Evolutionary conservation across 257 asterid genomes (phyloP).

Genomic region (Salvia rosmarinus): DNA sequence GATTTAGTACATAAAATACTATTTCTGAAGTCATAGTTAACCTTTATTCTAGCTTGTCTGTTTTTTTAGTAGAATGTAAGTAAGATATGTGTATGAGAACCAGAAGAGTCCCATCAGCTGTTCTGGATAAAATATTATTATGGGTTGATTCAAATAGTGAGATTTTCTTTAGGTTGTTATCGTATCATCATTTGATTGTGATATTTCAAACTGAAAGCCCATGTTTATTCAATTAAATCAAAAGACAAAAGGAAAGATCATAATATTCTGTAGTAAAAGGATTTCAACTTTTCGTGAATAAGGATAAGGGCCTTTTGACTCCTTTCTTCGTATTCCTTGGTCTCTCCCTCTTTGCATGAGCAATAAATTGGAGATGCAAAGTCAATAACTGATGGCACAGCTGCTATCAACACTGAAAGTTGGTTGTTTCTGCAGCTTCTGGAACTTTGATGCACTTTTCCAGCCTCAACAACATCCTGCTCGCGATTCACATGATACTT

Average conservation of each 20-base stretch:
- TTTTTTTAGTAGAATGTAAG: constrained; percentile 7
- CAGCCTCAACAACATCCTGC: constrained; percentile 99
- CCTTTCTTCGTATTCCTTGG: not conserved
- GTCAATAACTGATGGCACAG: not conserved
- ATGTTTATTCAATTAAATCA: not conserved
- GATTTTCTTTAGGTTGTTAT: not conserved
- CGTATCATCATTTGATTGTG: not conserved
- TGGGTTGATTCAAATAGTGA: constrained; percentile 1
- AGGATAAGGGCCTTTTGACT: not conserved
- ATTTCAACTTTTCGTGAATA: not conserved
- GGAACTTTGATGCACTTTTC: constrained; percentile 99
- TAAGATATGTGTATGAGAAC: constrained; percentile 2
- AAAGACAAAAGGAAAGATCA: constrained; percentile 14
- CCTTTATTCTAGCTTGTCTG: constrained; percentile 11
- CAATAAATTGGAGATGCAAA: constrained; percentile 13
- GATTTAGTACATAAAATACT: constrained; percentile 13
- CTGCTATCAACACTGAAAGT: not conserved
- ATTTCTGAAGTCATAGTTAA: constrained; percentile 4
- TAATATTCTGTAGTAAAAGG: not conserved
- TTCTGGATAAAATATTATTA: constrained; percentile 2
- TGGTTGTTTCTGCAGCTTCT: constrained; percentile 61
- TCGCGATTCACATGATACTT: constrained; percentile 98
- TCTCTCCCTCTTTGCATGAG: constrained; percentile 9
- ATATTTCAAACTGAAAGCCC: not conserved
- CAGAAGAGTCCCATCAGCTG: constrained; percentile 4